Base-by-base conservation (phyloP, 2,329 filamentous ascomycete genomes). In the Ploettnerulaceae sp. region DNA sequence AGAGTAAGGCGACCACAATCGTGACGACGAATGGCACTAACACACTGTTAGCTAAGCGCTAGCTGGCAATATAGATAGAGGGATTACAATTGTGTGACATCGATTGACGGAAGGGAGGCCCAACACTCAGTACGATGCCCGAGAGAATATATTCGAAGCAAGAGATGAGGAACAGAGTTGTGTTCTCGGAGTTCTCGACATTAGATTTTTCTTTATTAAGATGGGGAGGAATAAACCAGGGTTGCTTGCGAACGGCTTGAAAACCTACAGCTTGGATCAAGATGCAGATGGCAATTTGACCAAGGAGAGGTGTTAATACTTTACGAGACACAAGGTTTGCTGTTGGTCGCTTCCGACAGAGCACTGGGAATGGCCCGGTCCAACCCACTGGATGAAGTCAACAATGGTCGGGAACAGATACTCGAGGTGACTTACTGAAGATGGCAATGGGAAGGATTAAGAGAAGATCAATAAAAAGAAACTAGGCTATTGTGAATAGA, bases 81-180 rank as follows among this genome's bases (percentile, higher is more conserved):
- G 18, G 71, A 83, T 69, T 66, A 89, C 86, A 79, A 62, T 98
- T 98, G 49, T 84, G 76, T 14, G 72, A 72, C 71, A 89, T 88
- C 12, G 79, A 77, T 59, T 93, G 86, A 44, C 93, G 77, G 69
- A 95, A 98, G 0, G 93, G 93, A 25, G 79, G 82, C 1, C 93
- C 94, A n/a, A 93, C 88, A 58, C 86, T 95, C 22, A 98, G 74
- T 1, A 97, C 85, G 29, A 97, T 76, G 3, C 88, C 93, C 0
- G 89, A 86, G 17, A 96, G 74, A 28, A 95, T 94, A 66, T 98
- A 98, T 64, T 97, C 90, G 61, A 90, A 97, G 65, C 89, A 96
- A 1, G 86, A 94, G 4, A 90, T 73, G 22, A 97, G 69, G 70
- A 98, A 98, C 1, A 98, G 71, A 0, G 86, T 82, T 0, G 91